Percentiles rank a stretch among this genome's conserved stretches.
These are phyloP conservation scores for Rosa persica DNA, from an alignment of 306 rosid genomes.

Conservation along the genomic window DNA sequence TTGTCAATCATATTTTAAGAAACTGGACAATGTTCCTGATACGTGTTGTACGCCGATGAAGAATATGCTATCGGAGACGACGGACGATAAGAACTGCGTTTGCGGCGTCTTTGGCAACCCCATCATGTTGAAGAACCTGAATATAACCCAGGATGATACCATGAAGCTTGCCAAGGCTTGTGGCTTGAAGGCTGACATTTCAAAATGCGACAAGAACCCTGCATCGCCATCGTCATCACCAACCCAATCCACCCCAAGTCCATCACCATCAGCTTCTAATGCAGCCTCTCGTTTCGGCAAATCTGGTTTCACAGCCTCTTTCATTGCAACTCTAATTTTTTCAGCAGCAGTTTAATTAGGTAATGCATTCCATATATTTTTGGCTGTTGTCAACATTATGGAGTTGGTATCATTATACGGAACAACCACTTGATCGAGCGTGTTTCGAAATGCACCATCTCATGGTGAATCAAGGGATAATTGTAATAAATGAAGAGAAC, in stretches of 20 bases:
- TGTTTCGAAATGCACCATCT: neutral
- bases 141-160: constrained; percentile 31
- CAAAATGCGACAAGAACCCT: constrained; percentile 36
- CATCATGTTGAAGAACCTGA: constrained; percentile 10
- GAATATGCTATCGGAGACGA: constrained; percentile 4
- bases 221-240: neutral
- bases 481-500: constrained; percentile 13
- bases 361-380: neutral
- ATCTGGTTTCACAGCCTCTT: constrained; percentile 27
- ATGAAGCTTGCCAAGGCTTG: constrained; percentile 54
- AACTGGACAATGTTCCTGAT: constrained; percentile 22
- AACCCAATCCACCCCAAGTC: neutral
- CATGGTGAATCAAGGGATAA: neutral
- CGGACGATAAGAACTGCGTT: constrained; percentile 29
- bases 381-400: neutral
- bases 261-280: constrained; percentile 7
- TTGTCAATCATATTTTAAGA: constrained; percentile 39
- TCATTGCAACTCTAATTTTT: constrained; percentile 11
- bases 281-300: constrained; percentile 17
- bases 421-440: neutral
- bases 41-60: constrained; percentile 44
- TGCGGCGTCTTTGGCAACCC: constrained; percentile 39
- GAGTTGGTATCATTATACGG: neutral
- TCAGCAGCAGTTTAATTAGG: neutral
- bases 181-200: constrained; percentile 23